Base-by-base conservation (phyloP, 441 rosid species). In the Gossypium schwendimanii region DNA sequence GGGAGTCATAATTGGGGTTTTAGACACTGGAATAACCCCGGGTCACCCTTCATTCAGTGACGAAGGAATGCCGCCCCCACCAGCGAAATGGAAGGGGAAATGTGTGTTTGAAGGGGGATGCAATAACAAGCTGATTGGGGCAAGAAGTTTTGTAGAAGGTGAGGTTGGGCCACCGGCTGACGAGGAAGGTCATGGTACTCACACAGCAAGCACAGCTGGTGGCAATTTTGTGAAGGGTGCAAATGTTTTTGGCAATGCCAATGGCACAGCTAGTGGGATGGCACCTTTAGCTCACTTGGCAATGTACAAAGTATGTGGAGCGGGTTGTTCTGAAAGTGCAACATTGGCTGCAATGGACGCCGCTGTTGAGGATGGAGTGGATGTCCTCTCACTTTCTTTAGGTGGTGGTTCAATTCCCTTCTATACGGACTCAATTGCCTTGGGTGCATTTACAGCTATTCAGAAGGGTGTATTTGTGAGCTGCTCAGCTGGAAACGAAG, bases 231-330 rank as follows among this genome's bases (percentile, higher is more conserved):
- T 94, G 17, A 23, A 76, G 4, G 78, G 73, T 9, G 97, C 94
- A n/a, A 82, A 73, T 73, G 91, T 78, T 23, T 81, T 84, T 14
- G 94, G 96, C 5, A 62, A 80, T 6, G 93, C 93, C 17, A 86
- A 82, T 57, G 97, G 97, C n/a, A 88, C 92, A 11, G 96, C 98
- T 1, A 85, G 69, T 3, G 98, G 97, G 0, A 87, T 90, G 47
- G 92, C 97, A 7, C 97, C 96, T n/a, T 73, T 63, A 67, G 96
- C 95, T 55, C 93, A 89, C 80, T 33, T 92, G 23, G 96, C 92
- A 3, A 77, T 90, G 9, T 94, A 92, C 78, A 88, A 85, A 72
- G 92, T 87, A 24, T 90, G 96, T 18, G 76, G 73, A 0, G 81
- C 21, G 0, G 75, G 69, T 5, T 93, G 96, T 60, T 23, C 63